These are phyloP conservation scores for Sclerotinia subarctica DNA, from an alignment of 2,329 filamentous ascomycete genomes.

Conservation along the genomic window DNA sequence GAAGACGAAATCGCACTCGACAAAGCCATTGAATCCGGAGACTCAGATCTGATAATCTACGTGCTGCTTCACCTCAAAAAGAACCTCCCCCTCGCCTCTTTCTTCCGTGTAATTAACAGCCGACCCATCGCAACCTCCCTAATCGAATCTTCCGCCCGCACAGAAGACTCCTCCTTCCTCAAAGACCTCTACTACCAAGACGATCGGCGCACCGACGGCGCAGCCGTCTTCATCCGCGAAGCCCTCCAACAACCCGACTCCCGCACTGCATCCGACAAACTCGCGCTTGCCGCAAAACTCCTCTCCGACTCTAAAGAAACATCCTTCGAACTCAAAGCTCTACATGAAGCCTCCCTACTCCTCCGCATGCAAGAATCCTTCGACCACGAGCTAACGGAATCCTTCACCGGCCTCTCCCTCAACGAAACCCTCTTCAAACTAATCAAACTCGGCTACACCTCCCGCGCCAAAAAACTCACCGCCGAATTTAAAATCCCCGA, in stretches of 20 bases:
- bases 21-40: constrained; percentile 93
- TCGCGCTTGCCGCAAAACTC: constrained; percentile 80
- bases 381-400: constrained; percentile 74
- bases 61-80: constrained; percentile 86
- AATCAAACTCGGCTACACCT: constrained; percentile 75
- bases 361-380: constrained; percentile 83
- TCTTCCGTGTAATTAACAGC: constrained; percentile 87
- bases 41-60: constrained; percentile 87
- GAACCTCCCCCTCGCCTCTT: constrained; percentile 83
- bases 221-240: constrained; percentile 82
- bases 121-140: constrained; percentile 83
- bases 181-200: constrained; percentile 99
- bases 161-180: constrained; percentile 73
- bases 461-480: constrained; percentile 82
- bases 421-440: constrained; percentile 93
- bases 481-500: constrained; percentile 91
- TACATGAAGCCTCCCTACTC: constrained; percentile 77
- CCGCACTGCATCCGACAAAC: constrained; percentile 73
- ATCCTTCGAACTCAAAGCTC: constrained; percentile 66
- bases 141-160: constrained; percentile 78
- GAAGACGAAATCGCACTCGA: constrained; percentile 93
- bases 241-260: constrained; percentile 70
- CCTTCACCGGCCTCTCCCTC: constrained; percentile 78
- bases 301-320: constrained; percentile 81
- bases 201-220: constrained; percentile 82